Conservation (phyloP, 805 yeast species). For the Barnettozyma californica region DNA sequence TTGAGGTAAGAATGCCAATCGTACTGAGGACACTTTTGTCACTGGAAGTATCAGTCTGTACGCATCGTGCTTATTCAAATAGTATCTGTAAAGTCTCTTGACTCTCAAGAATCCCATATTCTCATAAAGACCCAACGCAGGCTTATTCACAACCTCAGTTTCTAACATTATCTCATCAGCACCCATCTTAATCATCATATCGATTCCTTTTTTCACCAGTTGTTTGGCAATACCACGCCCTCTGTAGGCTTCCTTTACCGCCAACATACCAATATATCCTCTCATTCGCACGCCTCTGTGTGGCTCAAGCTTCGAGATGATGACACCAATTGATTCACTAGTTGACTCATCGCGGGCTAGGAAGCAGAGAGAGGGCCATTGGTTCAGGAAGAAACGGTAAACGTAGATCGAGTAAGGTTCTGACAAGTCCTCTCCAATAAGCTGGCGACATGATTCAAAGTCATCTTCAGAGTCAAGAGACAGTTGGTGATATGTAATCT, state of each 20-base stretch:
- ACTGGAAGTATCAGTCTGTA: slow-evolving; percentile 80
- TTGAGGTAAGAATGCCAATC: slow-evolving; percentile 47
- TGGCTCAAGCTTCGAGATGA: slow-evolving; percentile 74
- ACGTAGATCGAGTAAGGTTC: slow-evolving; percentile 96
- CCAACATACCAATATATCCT: slow-evolving; percentile 96
- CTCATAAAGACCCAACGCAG: slow-evolving; percentile 68
- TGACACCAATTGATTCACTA: slow-evolving; percentile 62
- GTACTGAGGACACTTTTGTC: slow-evolving; percentile 47
- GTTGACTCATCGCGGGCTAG: slow-evolving; percentile 43
- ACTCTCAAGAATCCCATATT: slow-evolving; percentile 69
- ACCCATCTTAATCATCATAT: slow-evolving; percentile 53
- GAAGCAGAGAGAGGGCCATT: slow-evolving; percentile 84
- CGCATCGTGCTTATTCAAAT: slow-evolving; percentile 90
- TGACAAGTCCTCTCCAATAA: slow-evolving; percentile 70
- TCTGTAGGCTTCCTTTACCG: slow-evolving; percentile 65
- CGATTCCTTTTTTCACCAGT: slow-evolving; percentile 58
- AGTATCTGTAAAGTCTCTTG: slow-evolving; percentile 79
- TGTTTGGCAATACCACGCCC: slow-evolving; percentile 79
- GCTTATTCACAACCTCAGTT: slow-evolving; percentile 76
- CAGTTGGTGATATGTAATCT: slow-evolving; percentile 21
- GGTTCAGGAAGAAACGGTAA: slow-evolving; percentile 80
- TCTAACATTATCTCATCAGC: slow-evolving; percentile 93
- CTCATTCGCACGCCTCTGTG: slow-evolving; percentile 71
- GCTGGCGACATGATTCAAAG: slow-evolving; percentile 43
- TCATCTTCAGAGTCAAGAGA: slow-evolving; percentile 31